Conservation (phyloP, 139 green algal species). For the Protoeuglena noctilucae region DNA sequence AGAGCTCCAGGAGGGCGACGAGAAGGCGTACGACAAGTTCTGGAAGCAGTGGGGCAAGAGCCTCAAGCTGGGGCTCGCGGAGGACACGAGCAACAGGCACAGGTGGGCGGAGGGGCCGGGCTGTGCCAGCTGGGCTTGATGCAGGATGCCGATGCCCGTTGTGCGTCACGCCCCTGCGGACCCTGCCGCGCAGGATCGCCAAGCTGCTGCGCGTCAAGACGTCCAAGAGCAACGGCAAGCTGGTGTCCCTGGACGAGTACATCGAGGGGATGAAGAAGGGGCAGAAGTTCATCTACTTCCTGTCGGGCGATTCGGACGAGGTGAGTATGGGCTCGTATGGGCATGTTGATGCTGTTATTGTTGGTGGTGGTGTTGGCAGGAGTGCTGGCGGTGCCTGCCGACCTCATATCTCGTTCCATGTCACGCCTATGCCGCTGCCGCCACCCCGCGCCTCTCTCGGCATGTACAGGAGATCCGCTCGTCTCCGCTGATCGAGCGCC, state of each 20-base stretch:
- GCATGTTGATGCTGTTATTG: too few relatives aligned
- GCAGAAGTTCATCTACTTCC: conserved; percentile 95
- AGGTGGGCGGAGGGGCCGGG: conserved; percentile 46
- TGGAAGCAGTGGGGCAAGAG: conserved; percentile 73
- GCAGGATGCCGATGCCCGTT: too few relatives aligned
- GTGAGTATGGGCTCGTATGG: too few relatives aligned
- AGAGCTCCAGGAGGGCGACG: conserved; percentile 14
- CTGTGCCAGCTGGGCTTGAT: too few relatives aligned
- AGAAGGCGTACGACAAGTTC: conserved; percentile 68
- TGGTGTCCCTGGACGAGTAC: conserved; percentile 75
- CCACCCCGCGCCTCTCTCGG: too few relatives aligned
- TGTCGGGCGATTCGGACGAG: conserved; percentile 41
- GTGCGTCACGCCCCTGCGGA: too few relatives aligned
- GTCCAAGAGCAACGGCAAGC: conserved; percentile 46
- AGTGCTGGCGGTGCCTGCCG: too few relatives aligned
- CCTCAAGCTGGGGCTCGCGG: conserved; percentile 94
- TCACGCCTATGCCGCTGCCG: too few relatives aligned
- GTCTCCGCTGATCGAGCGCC: conserved; percentile 29
- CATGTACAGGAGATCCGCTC: too few relatives aligned
- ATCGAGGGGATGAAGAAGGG: conserved; percentile 75
- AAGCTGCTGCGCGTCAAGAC: conserved; percentile 74
- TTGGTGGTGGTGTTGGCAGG: too few relatives aligned
- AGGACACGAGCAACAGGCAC: conserved; percentile 76
- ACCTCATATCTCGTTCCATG: too few relatives aligned
- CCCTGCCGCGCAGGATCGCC: conserved; percentile 46